Evolutionary conservation across 176 grass and related monocot genomes (phyloP).

Genomic region (Guadua angustifolia): DNA sequence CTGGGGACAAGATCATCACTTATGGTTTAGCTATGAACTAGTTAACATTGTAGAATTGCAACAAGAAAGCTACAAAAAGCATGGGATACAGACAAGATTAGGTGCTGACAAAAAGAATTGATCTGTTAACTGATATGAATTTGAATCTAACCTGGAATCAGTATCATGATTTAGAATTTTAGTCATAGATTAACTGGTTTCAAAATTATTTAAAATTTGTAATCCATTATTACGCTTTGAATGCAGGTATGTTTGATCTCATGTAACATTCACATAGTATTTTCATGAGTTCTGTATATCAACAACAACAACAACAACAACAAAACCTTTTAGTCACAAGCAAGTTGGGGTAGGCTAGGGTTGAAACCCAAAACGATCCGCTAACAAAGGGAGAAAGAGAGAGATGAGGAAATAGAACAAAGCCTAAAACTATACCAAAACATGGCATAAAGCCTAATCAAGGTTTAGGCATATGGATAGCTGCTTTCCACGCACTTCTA

Average conservation of each 20-base stretch:
- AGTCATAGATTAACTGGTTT: slow-evolving; percentile 1
- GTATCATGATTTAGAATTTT: slow-evolving; percentile 18
- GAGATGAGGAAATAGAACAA: too few relatives aligned
- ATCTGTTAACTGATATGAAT: background rate
- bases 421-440: too few relatives aligned
- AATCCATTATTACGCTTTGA: background rate
- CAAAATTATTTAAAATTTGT: background rate
- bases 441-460: too few relatives aligned
- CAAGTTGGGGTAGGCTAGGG: too few relatives aligned
- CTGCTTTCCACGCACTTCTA: too few relatives aligned
- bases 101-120: background rate
- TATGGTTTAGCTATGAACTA: background rate
- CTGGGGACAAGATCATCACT: background rate
- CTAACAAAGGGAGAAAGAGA: too few relatives aligned
- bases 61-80: background rate
- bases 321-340: too few relatives aligned
- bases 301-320: too few relatives aligned
- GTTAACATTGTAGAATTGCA: background rate
- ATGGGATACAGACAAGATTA: background rate
- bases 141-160: background rate
- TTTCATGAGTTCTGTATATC: background rate
- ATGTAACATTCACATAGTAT: background rate
- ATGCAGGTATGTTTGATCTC: background rate
- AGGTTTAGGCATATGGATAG: too few relatives aligned
- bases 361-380: too few relatives aligned